phyloP scores from a whole-genome alignment of 2,329 filamentous ascomycete genomes.

The Verticillium albo-atrum region DNA sequence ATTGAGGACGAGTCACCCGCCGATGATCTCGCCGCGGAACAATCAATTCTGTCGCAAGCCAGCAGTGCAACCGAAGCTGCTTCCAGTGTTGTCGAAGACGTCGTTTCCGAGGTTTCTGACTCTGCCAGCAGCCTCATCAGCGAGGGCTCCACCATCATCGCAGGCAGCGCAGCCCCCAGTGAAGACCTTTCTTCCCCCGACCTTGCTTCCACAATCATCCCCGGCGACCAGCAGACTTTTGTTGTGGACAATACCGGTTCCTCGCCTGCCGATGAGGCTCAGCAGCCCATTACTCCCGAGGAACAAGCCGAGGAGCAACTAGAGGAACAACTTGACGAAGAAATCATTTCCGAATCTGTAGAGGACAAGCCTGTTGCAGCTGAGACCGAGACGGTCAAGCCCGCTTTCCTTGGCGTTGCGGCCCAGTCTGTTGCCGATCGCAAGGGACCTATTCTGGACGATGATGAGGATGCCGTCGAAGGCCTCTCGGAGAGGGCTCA shows the following conservation, averaged over 20 bases:
- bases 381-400: conserved; percentile 33
- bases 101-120: conserved; percentile 15
- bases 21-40: conserved; percentile 1
- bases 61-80: conserved; percentile 4
- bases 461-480: conserved; percentile 15
- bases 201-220: conserved; percentile 10
- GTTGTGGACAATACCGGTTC: conserved; percentile 15
- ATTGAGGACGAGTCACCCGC: conserved; percentile 11
- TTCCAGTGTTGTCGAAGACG: neutral
- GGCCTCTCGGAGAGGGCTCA: conserved; percentile 41
- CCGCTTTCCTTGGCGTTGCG: conserved; percentile 44
- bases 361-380: conserved; percentile 20
- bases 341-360: conserved; percentile 16
- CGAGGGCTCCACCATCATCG: conserved; percentile 11
- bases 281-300: conserved; percentile 5
- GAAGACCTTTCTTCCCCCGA: conserved; percentile 5
- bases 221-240: conserved; percentile 10
- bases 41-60: neutral
- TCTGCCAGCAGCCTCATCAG: conserved; percentile 14
- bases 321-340: conserved; percentile 14
- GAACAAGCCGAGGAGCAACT: neutral
- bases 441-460: conserved; percentile 40
- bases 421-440: conserved; percentile 45
- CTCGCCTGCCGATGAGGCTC: conserved; percentile 11
- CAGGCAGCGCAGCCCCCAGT: neutral